phyloP scores from a whole-genome alignment of 768 basidiomycete species.

The Xanthoconium purpureum region DNA sequence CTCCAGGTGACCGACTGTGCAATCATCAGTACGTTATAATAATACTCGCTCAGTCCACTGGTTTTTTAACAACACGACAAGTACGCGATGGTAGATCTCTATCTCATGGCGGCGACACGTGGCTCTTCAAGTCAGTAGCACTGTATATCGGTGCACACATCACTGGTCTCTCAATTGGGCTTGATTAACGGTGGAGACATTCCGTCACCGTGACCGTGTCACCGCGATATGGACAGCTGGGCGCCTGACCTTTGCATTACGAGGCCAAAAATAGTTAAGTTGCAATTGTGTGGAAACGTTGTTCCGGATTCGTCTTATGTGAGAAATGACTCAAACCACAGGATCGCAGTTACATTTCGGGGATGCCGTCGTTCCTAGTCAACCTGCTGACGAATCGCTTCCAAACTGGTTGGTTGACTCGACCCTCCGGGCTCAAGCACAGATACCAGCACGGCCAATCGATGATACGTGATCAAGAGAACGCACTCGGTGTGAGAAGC shows the following conservation, averaged over 20 bases:
- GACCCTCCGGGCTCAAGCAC: slow-evolving; percentile 19
- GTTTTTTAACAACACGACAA: slow-evolving; percentile 17
- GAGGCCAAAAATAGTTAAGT: slow-evolving; percentile 14
- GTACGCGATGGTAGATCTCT: slow-evolving; percentile 12
- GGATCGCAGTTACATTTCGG: slow-evolving; percentile 6
- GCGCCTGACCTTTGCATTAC: slow-evolving; percentile 7
- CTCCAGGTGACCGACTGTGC: not conserved
- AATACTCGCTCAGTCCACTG: not conserved
- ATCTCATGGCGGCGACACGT: slow-evolving; percentile 12
- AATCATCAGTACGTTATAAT: not conserved
- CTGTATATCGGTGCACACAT: slow-evolving; percentile 11
- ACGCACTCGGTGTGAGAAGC: slow-evolving; percentile 16
- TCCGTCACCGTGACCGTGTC: slow-evolving; percentile 1
- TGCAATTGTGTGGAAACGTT: slow-evolving; percentile 1
- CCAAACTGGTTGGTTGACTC: slow-evolving; percentile 12
- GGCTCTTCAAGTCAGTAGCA: slow-evolving; percentile 8
- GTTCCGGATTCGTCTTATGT: slow-evolving; percentile 5
- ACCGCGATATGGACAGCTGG: slow-evolving; percentile 2
- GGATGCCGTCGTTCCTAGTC: slow-evolving; percentile 24
- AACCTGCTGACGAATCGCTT: slow-evolving; percentile 13
- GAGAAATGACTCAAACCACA: slow-evolving; percentile 16
- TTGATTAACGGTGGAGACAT: slow-evolving; percentile 23
- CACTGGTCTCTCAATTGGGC: slow-evolving; percentile 15
- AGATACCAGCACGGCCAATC: slow-evolving; percentile 23
- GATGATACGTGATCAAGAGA: slow-evolving; percentile 19